Percentiles rank a stretch among this genome's conserved stretches.
Conservation (phyloP, 306 rosid species). For the Castanea crenata region DNA sequence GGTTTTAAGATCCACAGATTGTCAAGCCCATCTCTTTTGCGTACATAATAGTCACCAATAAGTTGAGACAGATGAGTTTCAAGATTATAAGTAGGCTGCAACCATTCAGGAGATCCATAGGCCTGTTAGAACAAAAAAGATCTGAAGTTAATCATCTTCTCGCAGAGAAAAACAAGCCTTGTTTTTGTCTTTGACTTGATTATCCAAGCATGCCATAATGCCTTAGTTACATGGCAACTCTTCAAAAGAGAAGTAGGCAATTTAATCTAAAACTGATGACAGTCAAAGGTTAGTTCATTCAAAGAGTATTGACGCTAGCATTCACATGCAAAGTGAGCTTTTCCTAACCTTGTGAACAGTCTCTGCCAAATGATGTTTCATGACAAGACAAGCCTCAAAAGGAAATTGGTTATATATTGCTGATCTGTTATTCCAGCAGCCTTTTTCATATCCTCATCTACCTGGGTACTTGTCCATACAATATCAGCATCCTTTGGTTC, state of each 20-base stretch:
- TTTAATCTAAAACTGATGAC: conserved; percentile 7
- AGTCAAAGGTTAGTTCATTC: conserved; percentile 3
- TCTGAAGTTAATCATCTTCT: background rate
- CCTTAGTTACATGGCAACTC: background rate
- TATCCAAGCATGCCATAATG: conserved; percentile 11
- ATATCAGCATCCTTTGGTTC: conserved; percentile 88
- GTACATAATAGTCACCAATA: conserved; percentile 72
- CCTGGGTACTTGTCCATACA: conserved; percentile 83
- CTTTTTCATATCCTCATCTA: conserved; percentile 82
- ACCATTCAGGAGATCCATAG: conserved; percentile 80
- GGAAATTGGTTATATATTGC: conserved; percentile 87
- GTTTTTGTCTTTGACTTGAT: background rate
- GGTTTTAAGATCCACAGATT: conserved; percentile 94
- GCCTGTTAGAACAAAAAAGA: conserved; percentile 46
- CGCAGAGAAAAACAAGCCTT: background rate
- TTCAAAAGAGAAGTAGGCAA: conserved; percentile 1
- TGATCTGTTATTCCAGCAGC: conserved; percentile 73
- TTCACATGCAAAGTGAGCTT: conserved; percentile 12
- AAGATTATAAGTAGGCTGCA: conserved; percentile 94
- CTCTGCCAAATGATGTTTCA: conserved; percentile 97
- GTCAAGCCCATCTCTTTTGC: conserved; percentile 67
- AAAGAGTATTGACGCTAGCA: conserved; percentile 8
- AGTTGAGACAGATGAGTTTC: conserved; percentile 79
- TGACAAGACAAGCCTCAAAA: conserved; percentile 91
- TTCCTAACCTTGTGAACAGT: conserved; percentile 76